Percentiles rank a stretch among this genome's conserved stretches.
These are phyloP conservation scores for Pichia sporocuriosa DNA, from an alignment of 805 yeast genomes.

Conservation along the genomic window DNA sequence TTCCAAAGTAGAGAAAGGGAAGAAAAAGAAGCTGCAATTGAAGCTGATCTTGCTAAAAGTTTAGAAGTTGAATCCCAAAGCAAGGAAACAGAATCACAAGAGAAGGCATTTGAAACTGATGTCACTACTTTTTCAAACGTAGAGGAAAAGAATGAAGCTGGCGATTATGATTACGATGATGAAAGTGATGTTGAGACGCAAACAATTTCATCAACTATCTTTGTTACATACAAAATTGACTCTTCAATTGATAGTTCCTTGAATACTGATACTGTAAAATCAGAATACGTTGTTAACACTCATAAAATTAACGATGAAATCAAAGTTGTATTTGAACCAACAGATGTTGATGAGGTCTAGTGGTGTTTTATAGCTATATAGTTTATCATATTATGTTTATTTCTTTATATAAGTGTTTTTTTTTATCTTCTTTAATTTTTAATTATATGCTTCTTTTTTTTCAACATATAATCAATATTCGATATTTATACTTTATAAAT, in stretches of 20 bases:
- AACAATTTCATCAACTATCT: no score
- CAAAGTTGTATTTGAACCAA: constrained; percentile 5
- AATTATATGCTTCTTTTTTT: not conserved
- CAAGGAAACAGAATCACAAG: constrained; percentile 41
- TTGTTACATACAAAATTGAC: no score
- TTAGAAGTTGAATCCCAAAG: constrained; percentile 50
- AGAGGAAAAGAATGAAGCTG: constrained; percentile 22
- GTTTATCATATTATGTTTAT: not conserved
- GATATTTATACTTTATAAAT: not conserved
- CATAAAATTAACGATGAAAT: no score
- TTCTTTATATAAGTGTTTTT: not conserved
- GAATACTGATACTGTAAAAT: no score
- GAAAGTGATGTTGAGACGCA: not conserved
- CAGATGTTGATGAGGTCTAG: not conserved
- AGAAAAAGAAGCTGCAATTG: constrained; percentile 26
- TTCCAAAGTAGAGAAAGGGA: constrained; percentile 48
- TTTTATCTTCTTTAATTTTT: not conserved
- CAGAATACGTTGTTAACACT: constrained; percentile 1
- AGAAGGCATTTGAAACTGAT: constrained; percentile 3
- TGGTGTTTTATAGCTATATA: not conserved
- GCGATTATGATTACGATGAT: constrained; percentile 5
- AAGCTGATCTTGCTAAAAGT: no score
- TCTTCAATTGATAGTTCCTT: no score
- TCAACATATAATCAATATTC: not conserved
- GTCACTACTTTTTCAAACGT: constrained; percentile 16